Evolutionary conservation across 73 alveolate genomes (phyloP).

Genomic region (Stentor coeruleus): DNA sequence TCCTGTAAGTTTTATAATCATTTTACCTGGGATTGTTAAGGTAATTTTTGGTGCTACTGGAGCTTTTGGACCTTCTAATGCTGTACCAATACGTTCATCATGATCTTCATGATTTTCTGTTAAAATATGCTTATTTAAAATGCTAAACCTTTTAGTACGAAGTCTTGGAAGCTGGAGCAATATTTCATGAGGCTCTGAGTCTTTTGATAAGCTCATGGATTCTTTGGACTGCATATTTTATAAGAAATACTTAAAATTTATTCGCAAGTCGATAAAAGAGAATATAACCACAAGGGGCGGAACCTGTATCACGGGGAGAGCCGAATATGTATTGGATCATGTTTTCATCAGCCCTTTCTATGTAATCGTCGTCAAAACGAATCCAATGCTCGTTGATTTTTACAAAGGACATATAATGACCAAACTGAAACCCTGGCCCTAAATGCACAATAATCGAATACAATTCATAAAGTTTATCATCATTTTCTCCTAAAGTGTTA

Average conservation of each 20-base stretch:
- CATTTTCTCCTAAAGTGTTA: conserved; percentile 30
- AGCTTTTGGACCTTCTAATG: too few species aligned
- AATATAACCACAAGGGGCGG: conserved; percentile 36
- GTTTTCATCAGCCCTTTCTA: conserved; percentile 49
- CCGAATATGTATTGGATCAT: conserved; percentile 1
- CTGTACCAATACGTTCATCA: too few species aligned
- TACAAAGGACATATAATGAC: conserved; percentile 78
- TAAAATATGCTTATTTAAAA: too few species aligned
- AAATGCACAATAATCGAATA: conserved; percentile 67
- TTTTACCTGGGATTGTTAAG: too few species aligned
- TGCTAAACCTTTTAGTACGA: too few species aligned
- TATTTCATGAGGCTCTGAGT: too few species aligned
- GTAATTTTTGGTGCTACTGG: too few species aligned
- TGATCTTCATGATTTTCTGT: too few species aligned
- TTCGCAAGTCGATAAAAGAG: conserved; percentile 25
- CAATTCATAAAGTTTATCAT: conserved; percentile 62
- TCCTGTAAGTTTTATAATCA: conserved; percentile 3
- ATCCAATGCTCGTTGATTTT: conserved; percentile 59
- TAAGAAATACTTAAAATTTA: not conserved
- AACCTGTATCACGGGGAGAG: conserved; percentile 9
- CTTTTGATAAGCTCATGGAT: too few species aligned
- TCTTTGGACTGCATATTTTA: too few species aligned
- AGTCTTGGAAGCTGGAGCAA: too few species aligned
- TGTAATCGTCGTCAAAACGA: conserved; percentile 56
- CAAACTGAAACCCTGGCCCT: conserved; percentile 74